These are phyloP conservation scores for Fusarium udum DNA, from an alignment of 2,329 filamentous ascomycete species.

Conservation along the genomic window DNA sequence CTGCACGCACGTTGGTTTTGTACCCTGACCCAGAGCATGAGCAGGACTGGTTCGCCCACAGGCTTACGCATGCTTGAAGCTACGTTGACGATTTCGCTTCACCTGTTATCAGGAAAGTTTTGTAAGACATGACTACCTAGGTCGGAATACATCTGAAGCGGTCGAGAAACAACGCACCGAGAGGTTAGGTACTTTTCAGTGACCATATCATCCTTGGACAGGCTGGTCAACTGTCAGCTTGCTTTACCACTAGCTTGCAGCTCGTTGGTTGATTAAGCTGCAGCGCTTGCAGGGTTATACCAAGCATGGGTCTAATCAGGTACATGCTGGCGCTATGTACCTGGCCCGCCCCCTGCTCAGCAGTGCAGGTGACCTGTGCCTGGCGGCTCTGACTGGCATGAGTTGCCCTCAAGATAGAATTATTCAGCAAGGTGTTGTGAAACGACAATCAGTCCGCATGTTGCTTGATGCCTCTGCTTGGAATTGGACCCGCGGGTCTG, in stretches of 20 bases:
- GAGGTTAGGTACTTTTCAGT: not conserved
- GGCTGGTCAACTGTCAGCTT: constrained; percentile 26
- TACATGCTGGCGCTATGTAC: constrained; percentile 46
- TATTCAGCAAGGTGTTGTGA: constrained; percentile 29
- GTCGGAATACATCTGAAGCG: not conserved
- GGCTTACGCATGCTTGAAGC: not conserved
- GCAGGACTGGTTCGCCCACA: constrained; percentile 9
- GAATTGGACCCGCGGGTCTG: constrained; percentile 24
- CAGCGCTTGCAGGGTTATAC: constrained; percentile 37
- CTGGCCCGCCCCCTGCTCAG: constrained; percentile 47
- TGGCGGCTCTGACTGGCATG: constrained; percentile 45
- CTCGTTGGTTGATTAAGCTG: constrained; percentile 34
- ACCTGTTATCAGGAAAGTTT: not conserved
- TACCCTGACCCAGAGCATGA: constrained; percentile 13
- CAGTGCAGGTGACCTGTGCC: constrained; percentile 52
- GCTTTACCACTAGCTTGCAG: constrained; percentile 22
- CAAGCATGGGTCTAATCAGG: constrained; percentile 42
- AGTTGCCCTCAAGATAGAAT: constrained; percentile 23
- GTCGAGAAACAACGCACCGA: not conserved
- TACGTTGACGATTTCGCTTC: not conserved
- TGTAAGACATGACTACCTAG: not conserved
- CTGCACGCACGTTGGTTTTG: constrained; percentile 34
- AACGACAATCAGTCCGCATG: constrained; percentile 17
- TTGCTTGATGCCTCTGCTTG: constrained; percentile 10
- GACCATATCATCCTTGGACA: constrained; percentile 2